phyloP scores from a whole-genome alignment of 2,329 filamentous ascomycete species.

The Xylaria multiplex region DNA sequence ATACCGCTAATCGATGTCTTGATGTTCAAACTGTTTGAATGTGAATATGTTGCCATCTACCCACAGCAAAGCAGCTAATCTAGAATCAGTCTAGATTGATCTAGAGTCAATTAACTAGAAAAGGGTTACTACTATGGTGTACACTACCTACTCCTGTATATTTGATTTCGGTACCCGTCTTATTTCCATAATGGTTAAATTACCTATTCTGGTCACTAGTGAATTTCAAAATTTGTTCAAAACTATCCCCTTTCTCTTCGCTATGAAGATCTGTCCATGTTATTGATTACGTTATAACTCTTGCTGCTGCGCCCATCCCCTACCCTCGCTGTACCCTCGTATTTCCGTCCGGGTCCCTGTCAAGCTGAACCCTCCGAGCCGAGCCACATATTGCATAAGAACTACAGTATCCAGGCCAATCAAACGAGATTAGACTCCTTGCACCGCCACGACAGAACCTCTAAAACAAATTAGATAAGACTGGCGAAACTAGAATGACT shows the following conservation, averaged over 20 bases:
- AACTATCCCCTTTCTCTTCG: slow-evolving; percentile 10
- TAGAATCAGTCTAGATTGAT: not conserved
- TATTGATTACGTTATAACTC: slow-evolving; percentile 11
- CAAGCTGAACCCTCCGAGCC: slow-evolving; percentile 22
- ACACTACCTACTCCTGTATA: not conserved
- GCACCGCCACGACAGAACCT: slow-evolving; percentile 30
- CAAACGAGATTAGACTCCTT: slow-evolving; percentile 4
- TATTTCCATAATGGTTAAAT: slow-evolving; percentile 1
- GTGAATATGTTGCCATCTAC: not conserved
- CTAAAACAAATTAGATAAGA: not conserved
- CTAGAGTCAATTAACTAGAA: not conserved
- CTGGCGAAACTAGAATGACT: slow-evolving; percentile 6
- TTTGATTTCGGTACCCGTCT: not conserved
- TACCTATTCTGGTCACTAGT: not conserved
- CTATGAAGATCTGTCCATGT: not conserved
- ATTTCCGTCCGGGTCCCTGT: slow-evolving; percentile 23
- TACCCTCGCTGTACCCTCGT: slow-evolving; percentile 1
- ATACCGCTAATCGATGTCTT: too few relatives aligned
- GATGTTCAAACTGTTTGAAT: too few relatives aligned
- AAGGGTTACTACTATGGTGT: not conserved
- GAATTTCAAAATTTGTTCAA: not conserved
- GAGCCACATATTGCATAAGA: slow-evolving; percentile 29
- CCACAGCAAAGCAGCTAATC: not conserved
- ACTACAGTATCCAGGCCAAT: slow-evolving; percentile 21
- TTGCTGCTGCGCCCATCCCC: slow-evolving; percentile 24